Evolutionary conservation across 2,329 filamentous ascomycete genomes (phyloP), one percentile per base, ranked within the genome.

Genomic region (Talaromyces sp.): DNA sequence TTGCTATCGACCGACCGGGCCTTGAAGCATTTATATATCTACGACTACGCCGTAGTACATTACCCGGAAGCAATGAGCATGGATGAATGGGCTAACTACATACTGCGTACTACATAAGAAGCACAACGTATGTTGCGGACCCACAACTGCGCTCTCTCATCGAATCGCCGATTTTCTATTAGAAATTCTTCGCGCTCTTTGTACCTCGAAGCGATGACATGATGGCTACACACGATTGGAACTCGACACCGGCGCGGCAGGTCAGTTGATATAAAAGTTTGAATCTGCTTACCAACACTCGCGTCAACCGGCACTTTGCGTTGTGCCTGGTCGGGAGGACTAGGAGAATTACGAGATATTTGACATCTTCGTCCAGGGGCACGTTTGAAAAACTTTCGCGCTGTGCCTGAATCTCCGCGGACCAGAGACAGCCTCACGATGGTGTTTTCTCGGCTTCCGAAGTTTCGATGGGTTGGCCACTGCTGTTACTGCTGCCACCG

Each of bases 131-230:
- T 7, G 54, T 57, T 59, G 25, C 21, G 21, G 48, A 21, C 54
- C 54, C 44, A 60, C 55, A 23, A 12, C 25, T 3, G 33, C 16
- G 8, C 11, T 18, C 12, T 9, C 14, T 23, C 56, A 39, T 65
- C 54, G 35, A 61, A 61, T 61, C 46, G 39, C 18, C 1, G 25
- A 18, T 55, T 61, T 61, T 55, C 48, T 35, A 61, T 61, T 61
- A 61, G 46, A 42, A 55, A 61, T 61, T 31, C 21, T 21, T 44
- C 35, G 28, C 48, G 35, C 5, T 4, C 6, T 35, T 16, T 54
- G 50, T 35, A 33, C 25, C 16, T 33, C 18, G 25, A 52, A 33
- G 28, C 8, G 6, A 33, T 54, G 50, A 23, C 50, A 54, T 52
- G 50, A 35, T 54, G 31, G 3, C 50, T 54, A 21, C 50, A 23